A percentile compares a stretch with the other conserved stretches of the same genome.
phyloP scores from a whole-genome alignment of 305 asterid species.

The Fraxinus paxiana region DNA sequence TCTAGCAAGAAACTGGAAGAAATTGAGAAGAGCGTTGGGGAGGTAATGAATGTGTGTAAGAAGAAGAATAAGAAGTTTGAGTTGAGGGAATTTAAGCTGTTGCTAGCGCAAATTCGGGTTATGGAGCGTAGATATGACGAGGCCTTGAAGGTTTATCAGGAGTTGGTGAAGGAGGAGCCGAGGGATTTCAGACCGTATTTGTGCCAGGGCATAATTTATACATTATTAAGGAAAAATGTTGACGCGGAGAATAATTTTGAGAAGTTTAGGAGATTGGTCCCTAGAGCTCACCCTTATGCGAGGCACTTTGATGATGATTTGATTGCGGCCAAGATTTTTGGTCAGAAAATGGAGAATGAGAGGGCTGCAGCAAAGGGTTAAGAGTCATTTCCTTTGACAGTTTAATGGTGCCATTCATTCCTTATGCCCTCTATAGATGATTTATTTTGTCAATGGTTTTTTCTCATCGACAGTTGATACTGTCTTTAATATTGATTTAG shows the following conservation, averaged over 20 bases:
- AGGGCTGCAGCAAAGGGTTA: not conserved
- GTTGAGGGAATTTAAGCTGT: conserved; percentile 68
- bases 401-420: not conserved
- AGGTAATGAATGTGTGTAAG: conserved; percentile 50
- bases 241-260: conserved; percentile 78
- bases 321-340: conserved; percentile 70
- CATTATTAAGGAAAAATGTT: conserved; percentile 55
- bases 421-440: not conserved
- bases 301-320: conserved; percentile 72
- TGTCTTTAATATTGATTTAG: not conserved
- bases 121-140: conserved; percentile 53
- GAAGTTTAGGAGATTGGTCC: conserved; percentile 71
- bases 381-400: not conserved
- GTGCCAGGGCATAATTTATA: conserved; percentile 78
- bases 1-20: conserved; percentile 37
- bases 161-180: conserved; percentile 76
- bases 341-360: conserved; percentile 54
- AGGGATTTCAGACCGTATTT: conserved; percentile 84
- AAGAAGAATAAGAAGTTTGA: conserved; percentile 47
- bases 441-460: not conserved
- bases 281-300: conserved; percentile 73
- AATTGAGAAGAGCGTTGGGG: conserved; percentile 44
- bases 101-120: conserved; percentile 73
- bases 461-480: not conserved
- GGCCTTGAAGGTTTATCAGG: conserved; percentile 60